phyloP scores from a whole-genome alignment of 2,329 filamentous ascomycete genomes.

The Boeremia lycopersici region DNA sequence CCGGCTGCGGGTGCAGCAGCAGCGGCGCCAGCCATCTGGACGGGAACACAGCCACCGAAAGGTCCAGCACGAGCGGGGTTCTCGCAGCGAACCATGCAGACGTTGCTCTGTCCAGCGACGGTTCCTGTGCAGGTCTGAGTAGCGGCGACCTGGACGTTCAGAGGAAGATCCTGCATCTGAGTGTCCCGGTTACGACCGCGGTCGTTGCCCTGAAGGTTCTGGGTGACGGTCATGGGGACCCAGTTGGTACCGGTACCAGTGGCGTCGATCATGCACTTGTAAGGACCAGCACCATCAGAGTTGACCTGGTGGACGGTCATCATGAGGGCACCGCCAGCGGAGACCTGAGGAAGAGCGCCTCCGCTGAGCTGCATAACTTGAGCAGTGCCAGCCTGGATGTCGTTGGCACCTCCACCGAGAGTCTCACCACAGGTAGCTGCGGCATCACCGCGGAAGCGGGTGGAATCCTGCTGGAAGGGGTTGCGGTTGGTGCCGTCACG shows the following conservation, averaged over 20 bases:
- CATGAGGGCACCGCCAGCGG: slow-evolving; percentile 60
- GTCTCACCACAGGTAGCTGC: slow-evolving; percentile 65
- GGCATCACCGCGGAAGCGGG: slow-evolving; percentile 63
- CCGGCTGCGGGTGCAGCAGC: slow-evolving; percentile 18
- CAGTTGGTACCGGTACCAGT: slow-evolving; percentile 63
- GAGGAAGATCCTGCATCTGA: slow-evolving; percentile 49
- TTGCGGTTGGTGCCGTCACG: slow-evolving; percentile 65
- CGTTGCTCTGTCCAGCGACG: slow-evolving; percentile 63
- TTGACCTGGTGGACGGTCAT: slow-evolving; percentile 74
- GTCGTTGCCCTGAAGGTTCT: slow-evolving; percentile 59
- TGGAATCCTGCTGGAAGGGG: slow-evolving; percentile 69
- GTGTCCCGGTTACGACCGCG: slow-evolving; percentile 52
- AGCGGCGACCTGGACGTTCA: slow-evolving; percentile 64
- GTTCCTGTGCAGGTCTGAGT: slow-evolving; percentile 64
- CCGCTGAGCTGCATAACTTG: slow-evolving; percentile 65
- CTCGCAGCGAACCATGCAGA: slow-evolving; percentile 68
- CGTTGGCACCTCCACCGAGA: slow-evolving; percentile 61
- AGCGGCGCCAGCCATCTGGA: slow-evolving; percentile 54
- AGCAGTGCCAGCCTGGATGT: slow-evolving; percentile 62
- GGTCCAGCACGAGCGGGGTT: slow-evolving; percentile 66
- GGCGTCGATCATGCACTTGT: slow-evolving; percentile 68
- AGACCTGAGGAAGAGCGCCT: slow-evolving; percentile 63
- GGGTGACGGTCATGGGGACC: slow-evolving; percentile 61
- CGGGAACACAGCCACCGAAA: slow-evolving; percentile 66
- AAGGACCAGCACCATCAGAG: slow-evolving; percentile 69